Conservation (phyloP, 2,329 filamentous ascomycete genomes). For the Onygenales sp. region DNA sequence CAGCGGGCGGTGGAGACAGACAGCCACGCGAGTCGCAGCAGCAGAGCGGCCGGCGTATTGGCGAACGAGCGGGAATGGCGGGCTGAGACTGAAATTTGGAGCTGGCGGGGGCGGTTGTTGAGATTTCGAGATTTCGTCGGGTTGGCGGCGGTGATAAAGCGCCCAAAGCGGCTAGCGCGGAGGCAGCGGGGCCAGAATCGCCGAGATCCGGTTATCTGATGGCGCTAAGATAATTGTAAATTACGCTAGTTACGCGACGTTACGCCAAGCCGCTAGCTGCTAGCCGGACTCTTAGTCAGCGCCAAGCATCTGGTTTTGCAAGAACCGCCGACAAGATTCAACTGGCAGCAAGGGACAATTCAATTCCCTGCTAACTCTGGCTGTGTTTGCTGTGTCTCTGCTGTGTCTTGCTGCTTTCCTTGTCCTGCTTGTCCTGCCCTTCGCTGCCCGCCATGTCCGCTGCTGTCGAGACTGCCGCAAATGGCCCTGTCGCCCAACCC, state of each 20-base stretch:
- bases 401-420: too few relatives aligned
- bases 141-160: background rate
- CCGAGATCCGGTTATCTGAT: slow-evolving; percentile 37
- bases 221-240: slow-evolving; percentile 17
- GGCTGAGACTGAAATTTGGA: background rate
- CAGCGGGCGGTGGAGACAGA: background rate
- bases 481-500: background rate
- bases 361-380: too few relatives aligned
- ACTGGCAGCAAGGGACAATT: too few relatives aligned
- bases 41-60: background rate
- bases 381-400: too few relatives aligned
- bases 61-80: background rate
- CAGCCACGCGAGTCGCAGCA: background rate
- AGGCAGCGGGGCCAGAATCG: background rate
- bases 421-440: background rate
- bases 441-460: background rate
- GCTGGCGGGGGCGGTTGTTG: background rate
- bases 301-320: too few relatives aligned
- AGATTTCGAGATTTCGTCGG: background rate
- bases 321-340: too few relatives aligned
- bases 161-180: background rate
- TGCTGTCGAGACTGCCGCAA: background rate
- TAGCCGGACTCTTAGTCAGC: too few relatives aligned
- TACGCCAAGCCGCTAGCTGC: too few relatives aligned
- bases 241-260: background rate